Evolutionary conservation across 805 yeast species (phyloP), one percentile per base, ranked within the genome.

Genomic region (Ogataea sp.): DNA sequence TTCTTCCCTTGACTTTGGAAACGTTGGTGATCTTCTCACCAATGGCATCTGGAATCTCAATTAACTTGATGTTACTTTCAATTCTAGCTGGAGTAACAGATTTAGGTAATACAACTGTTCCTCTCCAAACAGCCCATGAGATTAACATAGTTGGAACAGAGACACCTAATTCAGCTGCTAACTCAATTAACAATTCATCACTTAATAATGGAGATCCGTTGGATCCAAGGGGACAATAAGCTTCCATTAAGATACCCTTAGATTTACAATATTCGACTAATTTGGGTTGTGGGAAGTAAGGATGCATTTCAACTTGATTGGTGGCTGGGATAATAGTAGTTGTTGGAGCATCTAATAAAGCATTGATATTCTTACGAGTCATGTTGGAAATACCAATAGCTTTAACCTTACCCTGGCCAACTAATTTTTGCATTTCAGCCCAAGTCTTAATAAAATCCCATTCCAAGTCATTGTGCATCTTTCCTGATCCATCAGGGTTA

Each of bases 301-400:
- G 86, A 59, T 84, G 93, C 36, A 75, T 59, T 63, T 85, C 94
- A 44, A 83, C 70, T 65, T 84, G 94, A 62, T 82, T 78, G 34
- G 67, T 75, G 11, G 75, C 87, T 6, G 95, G 95, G 23, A 67
- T 67, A 32, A 72, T 55, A 29, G 62, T 71, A 39, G 69, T 68
- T 20, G 65, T 67, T 37, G 73, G 70, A 33, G 62, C 64, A 10
- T 59, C 60, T 38, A 82, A 64, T 42, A 84, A 61, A 37, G 60
- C 67, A 42, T 70, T 60, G 46, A 81, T 53, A 47, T 74, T 70
- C 40, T 64, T 69, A 21, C 71, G 60, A 16, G 83, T 70, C 56
- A 79, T 76, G 63, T 85, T 85, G 28, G 89, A 80, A 32, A 85
- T 83, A 48, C 95, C 95, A 56, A 85, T 72, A 29, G 86, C 71